Conservation (phyloP, 2,329 filamentous ascomycete species). For the Aspergillus candidus region DNA sequence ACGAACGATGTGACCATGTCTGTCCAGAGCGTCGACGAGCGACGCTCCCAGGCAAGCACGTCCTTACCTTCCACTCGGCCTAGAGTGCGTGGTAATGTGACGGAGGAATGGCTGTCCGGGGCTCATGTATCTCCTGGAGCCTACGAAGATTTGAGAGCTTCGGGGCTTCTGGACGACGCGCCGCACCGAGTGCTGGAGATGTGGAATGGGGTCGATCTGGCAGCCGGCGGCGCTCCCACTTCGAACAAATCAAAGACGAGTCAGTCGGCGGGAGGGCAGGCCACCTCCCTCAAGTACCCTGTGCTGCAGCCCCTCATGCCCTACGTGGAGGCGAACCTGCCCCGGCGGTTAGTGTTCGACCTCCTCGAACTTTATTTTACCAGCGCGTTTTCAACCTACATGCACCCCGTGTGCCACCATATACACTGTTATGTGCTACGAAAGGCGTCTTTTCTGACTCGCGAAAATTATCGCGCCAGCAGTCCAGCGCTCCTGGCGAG, state of each 20-base stretch:
- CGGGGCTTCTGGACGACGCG: constrained; percentile 21
- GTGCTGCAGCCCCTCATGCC: constrained; percentile 77
- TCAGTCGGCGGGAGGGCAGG: constrained; percentile 37
- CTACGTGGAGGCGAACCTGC: constrained; percentile 71
- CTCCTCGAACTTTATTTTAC: constrained; percentile 86
- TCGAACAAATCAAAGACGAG: constrained; percentile 51
- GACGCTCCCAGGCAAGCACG: constrained; percentile 18
- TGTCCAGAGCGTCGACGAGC: constrained; percentile 25
- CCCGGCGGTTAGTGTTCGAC: constrained; percentile 74
- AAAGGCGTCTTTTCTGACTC: constrained; percentile 77
- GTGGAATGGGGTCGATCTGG: constrained; percentile 26
- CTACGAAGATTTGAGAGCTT: constrained; percentile 24
- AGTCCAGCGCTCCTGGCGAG: constrained; percentile 82
- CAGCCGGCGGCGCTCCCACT: constrained; percentile 38
- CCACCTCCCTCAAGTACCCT: constrained; percentile 61
- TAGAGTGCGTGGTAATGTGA: constrained; percentile 18
- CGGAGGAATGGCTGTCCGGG: constrained; percentile 30
- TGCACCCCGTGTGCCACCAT: constrained; percentile 87
- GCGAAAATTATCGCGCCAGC: constrained; percentile 70
- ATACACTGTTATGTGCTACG: constrained; percentile 84
- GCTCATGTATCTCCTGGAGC: constrained; percentile 29
- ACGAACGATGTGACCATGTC: constrained; percentile 26
- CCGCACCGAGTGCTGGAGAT: constrained; percentile 26
- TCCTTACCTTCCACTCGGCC: constrained; percentile 16
- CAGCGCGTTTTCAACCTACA: constrained; percentile 77